These are phyloP conservation scores for Eremothecium sinecaudum DNA, from an alignment of 1,139 yeast species.

Conservation along the genomic window DNA sequence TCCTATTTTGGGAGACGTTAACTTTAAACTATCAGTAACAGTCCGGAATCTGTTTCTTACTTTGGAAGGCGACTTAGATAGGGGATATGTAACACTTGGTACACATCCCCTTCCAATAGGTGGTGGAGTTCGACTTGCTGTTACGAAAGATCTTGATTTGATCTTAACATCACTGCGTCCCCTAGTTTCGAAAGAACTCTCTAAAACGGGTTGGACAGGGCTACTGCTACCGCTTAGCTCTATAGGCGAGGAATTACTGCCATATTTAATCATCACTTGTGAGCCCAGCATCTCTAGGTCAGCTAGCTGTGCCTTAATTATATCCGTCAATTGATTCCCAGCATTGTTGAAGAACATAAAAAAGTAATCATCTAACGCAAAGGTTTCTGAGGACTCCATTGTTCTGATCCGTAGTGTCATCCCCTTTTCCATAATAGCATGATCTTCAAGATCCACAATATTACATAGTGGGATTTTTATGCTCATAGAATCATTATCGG, in stretches of 20 bases:
- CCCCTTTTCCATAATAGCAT: constrained; percentile 41
- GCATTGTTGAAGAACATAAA: constrained; percentile 51
- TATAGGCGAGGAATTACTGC: background rate
- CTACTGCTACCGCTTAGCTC: background rate
- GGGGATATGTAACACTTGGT: background rate
- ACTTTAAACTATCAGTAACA: constrained; percentile 6
- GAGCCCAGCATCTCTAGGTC: constrained; percentile 11
- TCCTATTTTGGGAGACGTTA: constrained; percentile 3
- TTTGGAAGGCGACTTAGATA: constrained; percentile 2
- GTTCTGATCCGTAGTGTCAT: constrained; percentile 40
- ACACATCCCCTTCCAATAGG: too few species aligned
- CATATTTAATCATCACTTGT: constrained; percentile 7
- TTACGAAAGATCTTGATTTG: background rate
- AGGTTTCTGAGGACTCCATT: constrained; percentile 42
- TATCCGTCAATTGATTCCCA: constrained; percentile 27
- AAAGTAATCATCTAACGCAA: constrained; percentile 55
- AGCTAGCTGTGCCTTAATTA: constrained; percentile 13
- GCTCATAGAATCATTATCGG: constrained; percentile 58
- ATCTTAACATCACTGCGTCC: background rate
- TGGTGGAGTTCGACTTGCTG: background rate
- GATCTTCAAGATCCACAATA: constrained; percentile 52
- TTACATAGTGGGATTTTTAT: constrained; percentile 67
- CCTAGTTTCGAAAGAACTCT: background rate
- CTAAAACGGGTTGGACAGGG: too few species aligned
- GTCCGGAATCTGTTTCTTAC: constrained; percentile 7